phyloP scores from a whole-genome alignment of 163 green algal species.

The Trebouxia gelatinosa region DNA sequence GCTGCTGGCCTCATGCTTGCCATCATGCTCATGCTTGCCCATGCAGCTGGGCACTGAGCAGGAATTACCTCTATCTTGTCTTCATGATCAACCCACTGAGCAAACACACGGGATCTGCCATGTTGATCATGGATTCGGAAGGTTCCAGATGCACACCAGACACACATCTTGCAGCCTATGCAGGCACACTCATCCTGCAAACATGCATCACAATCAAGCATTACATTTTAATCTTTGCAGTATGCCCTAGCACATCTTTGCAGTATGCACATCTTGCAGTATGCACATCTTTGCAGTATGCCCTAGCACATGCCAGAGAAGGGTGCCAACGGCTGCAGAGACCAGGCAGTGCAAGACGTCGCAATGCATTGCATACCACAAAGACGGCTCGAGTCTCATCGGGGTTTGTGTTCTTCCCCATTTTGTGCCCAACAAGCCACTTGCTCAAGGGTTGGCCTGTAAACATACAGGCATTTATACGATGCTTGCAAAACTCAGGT shows the following conservation, averaged over 20 bases:
- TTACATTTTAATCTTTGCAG: too few relatives aligned
- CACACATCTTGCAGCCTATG: constrained; percentile 93
- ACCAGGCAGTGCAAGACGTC: too few relatives aligned
- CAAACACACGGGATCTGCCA: constrained; percentile 79
- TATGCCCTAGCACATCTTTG: too few relatives aligned
- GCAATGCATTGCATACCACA: constrained; percentile 69
- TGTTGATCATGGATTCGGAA: constrained; percentile 86
- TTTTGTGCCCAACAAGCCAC: constrained; percentile 68
- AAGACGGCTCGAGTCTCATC: constrained; percentile 81
- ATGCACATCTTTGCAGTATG: too few relatives aligned
- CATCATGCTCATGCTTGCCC: too few relatives aligned
- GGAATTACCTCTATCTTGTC: constrained; percentile 75
- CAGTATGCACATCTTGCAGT: too few relatives aligned
- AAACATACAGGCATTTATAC: not conserved
- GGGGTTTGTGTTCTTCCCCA: constrained; percentile 68
- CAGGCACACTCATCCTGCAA: constrained; percentile 79
- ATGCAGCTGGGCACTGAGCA: too few relatives aligned
- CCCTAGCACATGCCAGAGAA: too few relatives aligned
- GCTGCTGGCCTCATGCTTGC: too few relatives aligned
- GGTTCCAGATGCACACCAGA: constrained; percentile 72
- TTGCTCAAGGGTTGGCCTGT: constrained; percentile 68
- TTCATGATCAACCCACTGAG: constrained; percentile 84
- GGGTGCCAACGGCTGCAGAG: too few relatives aligned
- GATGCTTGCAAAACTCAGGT: not conserved
- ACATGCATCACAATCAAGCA: not conserved